Evolutionary conservation across 768 basidiomycete species (phyloP), one percentile per base, ranked within the genome.

Genomic region (Tricholoma bakamatsutake): DNA sequence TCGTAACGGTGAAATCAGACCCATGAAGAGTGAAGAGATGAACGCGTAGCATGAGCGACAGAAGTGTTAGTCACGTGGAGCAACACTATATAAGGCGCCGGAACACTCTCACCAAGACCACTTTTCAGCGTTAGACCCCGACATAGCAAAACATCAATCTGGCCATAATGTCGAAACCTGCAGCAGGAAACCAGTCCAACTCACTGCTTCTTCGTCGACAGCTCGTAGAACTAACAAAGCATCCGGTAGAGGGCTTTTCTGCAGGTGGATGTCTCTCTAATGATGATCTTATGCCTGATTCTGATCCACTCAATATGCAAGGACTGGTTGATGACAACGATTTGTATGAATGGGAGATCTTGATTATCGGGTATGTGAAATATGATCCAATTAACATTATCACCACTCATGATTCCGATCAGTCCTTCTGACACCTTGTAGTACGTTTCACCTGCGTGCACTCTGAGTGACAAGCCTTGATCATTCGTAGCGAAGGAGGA

Each of bases 251-350:
- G 66, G 96, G 96, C 6, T 98, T 99, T 76, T 95, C 93, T 33
- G 96, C 95, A 73, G 90, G 90, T 89, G 66, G 62, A 75, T 60
- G 24, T 34, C 63, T 59, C 59, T 61, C 51, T 60, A 56, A 57
- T 61, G 43, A 59, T 64, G 66, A 69, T 69, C 62, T 56, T 50
- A 30, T 51, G 53, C 53, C 59, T 63, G 67, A 66, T 66, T 67
- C 48, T 61, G 64, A 66, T 48, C 58, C 67, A 65, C 50, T 56
- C 49, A 50, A 64, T 65, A 6, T 28, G 15, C 27, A 43, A 85
- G 96, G 96, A 39, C 84, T 99, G 53, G 94, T 94, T 46, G 93
- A 98, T 69, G 96, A 98, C 57, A 81, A 85, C 71, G 95, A 98
- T 73, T 74, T 98, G 11, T 92, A 88, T 56, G 95, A 98, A 75